Conservation (phyloP, 495 filamentous ascomycete species). For the Neurospora hispaniola region DNA sequence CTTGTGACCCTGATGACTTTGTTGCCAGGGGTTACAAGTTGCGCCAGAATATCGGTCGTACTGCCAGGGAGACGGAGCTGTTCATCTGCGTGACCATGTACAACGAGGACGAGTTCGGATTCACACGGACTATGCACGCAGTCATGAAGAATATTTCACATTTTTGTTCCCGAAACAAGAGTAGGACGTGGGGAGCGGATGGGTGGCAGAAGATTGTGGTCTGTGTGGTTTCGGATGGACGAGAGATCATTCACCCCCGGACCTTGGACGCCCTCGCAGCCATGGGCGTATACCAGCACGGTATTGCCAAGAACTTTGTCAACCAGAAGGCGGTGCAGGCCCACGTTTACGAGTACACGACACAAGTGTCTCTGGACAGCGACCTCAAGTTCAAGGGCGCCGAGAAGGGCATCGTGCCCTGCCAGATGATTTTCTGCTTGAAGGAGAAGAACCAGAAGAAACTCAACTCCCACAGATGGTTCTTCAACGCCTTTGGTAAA, state of each 20-base stretch:
- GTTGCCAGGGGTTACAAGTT: conserved; percentile 79
- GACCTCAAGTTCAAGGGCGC: conserved; percentile 98
- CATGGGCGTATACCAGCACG: conserved; percentile 97
- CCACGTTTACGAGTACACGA: conserved; percentile 98
- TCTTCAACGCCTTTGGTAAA: conserved; percentile 96
- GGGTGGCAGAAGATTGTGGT: conserved; percentile 99
- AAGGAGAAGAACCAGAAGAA: conserved; percentile 99
- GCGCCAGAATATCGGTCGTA: conserved; percentile 85
- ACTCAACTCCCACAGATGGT: conserved; percentile 97
- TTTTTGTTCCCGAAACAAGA: conserved; percentile 87
- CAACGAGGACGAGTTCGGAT: conserved; percentile 94
- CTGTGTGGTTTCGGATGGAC: conserved; percentile 88
- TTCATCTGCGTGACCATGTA: conserved; percentile 99
- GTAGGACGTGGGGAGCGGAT: conserved; percentile 89
- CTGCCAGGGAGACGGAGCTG: conserved; percentile 86
- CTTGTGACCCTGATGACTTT: conserved; percentile 95
- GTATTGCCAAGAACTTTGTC: conserved; percentile 97
- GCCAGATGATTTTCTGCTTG: conserved; percentile 96
- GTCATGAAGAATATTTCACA: conserved; percentile 97
- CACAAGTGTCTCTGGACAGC: conserved; percentile 88
- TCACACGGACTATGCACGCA: conserved; percentile 97
- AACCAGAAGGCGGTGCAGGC: conserved; percentile 76
- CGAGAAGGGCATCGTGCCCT: conserved; percentile 97
- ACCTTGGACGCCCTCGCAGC: conserved; percentile 93
- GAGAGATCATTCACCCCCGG: conserved; percentile 86